A percentile compares a stretch with the other conserved stretches of the same genome.
These are phyloP conservation scores for Shiraia sp. DNA, from an alignment of 2,329 filamentous ascomycete genomes.

Conservation along the genomic window DNA sequence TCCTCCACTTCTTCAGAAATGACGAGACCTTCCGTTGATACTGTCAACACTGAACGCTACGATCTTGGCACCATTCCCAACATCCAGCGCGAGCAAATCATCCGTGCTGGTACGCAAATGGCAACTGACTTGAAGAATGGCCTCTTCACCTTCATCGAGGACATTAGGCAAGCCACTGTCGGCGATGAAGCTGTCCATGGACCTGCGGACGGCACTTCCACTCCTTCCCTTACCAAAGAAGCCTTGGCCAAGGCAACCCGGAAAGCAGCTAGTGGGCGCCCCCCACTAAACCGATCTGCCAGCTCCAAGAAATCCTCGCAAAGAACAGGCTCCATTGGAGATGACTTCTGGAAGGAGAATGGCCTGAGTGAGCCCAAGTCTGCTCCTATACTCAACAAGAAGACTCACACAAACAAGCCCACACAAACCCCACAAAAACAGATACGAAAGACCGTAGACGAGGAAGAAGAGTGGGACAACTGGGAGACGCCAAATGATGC, in stretches of 20 bases:
- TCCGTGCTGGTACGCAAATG: constrained; percentile 68
- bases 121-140: constrained; percentile 88
- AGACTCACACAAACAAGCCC: constrained; percentile 44
- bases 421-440: constrained; percentile 44
- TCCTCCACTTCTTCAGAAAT: constrained; percentile 40
- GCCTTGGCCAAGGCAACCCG: constrained; percentile 30
- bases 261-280: constrained; percentile 36
- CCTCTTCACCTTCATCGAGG: constrained; percentile 92
- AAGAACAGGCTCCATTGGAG: constrained; percentile 42
- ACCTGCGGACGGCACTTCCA: constrained; percentile 37
- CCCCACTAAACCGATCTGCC: constrained; percentile 33
- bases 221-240: constrained; percentile 28
- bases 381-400: constrained; percentile 38
- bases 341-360: constrained; percentile 50
- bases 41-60: constrained; percentile 32
- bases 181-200: constrained; percentile 78
- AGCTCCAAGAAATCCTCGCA: constrained; percentile 38
- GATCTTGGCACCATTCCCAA: constrained; percentile 34
- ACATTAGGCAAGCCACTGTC: constrained; percentile 91
- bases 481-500: constrained; percentile 56
- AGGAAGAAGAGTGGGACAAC: constrained; percentile 59
- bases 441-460: constrained; percentile 43
- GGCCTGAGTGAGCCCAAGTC: constrained; percentile 46
- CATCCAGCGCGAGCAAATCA: constrained; percentile 43
- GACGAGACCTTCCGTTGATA: constrained; percentile 29